Percentiles rank a stretch among this genome's conserved stretches.
Conservation (phyloP, 495 filamentous ascomycete species). For the Neurospora sp. region DNA sequence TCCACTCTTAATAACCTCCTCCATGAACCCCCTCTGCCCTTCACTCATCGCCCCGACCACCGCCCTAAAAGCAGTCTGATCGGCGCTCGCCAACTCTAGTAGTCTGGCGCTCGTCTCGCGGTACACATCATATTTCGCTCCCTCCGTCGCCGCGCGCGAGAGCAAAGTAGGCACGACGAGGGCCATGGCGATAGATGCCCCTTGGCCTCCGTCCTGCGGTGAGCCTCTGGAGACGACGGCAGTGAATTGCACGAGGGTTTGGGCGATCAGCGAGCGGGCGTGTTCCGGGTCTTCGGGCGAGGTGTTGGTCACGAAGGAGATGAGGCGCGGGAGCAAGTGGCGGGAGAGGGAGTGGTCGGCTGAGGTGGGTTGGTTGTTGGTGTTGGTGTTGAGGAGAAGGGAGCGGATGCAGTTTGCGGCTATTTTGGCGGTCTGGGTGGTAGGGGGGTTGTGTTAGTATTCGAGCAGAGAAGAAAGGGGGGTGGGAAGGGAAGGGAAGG, state of each 20-base stretch:
- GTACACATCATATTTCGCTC: slow-evolving; percentile 38
- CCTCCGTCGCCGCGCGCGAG: slow-evolving; percentile 49
- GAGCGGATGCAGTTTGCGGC: slow-evolving; percentile 81
- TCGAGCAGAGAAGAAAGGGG: background rate
- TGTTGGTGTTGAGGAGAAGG: slow-evolving; percentile 54
- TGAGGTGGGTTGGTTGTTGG: slow-evolving; percentile 30
- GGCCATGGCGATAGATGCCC: slow-evolving; percentile 48
- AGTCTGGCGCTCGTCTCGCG: slow-evolving; percentile 64
- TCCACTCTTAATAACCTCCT: slow-evolving; percentile 66
- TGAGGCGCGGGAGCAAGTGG: slow-evolving; percentile 64
- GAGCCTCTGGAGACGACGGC: slow-evolving; percentile 28
- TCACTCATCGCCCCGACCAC: slow-evolving; percentile 63
- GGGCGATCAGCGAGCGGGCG: slow-evolving; percentile 55
- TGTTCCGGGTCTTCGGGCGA: slow-evolving; percentile 64
- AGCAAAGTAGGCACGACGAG: slow-evolving; percentile 75
- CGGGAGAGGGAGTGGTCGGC: slow-evolving; percentile 66
- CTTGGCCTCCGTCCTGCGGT: background rate
- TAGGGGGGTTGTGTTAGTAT: slow-evolving; percentile 1
- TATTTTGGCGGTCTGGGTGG: slow-evolving; percentile 62
- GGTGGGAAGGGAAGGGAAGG: background rate
- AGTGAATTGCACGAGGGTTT: slow-evolving; percentile 63
- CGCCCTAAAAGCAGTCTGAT: slow-evolving; percentile 62
- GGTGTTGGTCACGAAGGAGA: slow-evolving; percentile 61
- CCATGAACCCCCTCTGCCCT: slow-evolving; percentile 65
- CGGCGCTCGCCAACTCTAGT: slow-evolving; percentile 67